Conservation (phyloP, 176 grass and related monocot genomes). For the Carex scoparia region DNA sequence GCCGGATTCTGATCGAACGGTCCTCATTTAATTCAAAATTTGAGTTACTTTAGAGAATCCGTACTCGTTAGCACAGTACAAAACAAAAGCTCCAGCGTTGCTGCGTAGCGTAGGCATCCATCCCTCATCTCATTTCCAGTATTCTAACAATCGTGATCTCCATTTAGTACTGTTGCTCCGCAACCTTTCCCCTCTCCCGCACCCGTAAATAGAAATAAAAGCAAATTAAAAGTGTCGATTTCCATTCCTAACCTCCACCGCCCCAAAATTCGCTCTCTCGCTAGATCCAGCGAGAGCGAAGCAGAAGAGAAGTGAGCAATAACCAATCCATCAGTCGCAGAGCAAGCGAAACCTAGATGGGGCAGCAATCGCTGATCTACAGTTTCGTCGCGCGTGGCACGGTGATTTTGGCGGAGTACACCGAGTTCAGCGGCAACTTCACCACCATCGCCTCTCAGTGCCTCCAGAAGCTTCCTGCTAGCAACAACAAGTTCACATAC, state of each 20-base stretch:
- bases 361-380: slow-evolving; percentile 91
- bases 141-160: background rate
- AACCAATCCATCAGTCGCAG: background rate
- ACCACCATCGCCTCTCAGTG: slow-evolving; percentile 89
- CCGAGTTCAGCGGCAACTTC: slow-evolving; percentile 94
- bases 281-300: slow-evolving; percentile 22
- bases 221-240: slow-evolving; percentile 5
- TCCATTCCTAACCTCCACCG: background rate
- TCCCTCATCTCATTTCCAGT: background rate
- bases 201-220: background rate
- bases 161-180: background rate
- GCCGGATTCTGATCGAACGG: no score
- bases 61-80: no score
- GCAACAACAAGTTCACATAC: slow-evolving; percentile 95
- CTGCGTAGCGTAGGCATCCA: background rate
- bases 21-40: no score
- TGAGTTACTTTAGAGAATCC: no score
- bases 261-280: slow-evolving; percentile 1
- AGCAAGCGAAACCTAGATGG: slow-evolving; percentile 41
- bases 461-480: slow-evolving; percentile 81
- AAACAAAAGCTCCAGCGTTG: no score
- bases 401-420: slow-evolving; percentile 80
- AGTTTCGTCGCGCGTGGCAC: slow-evolving; percentile 84
- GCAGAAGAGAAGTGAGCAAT: background rate
- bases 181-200: background rate